phyloP scores from a whole-genome alignment of 495 filamentous ascomycete species.

The Penicillium canariense region DNA sequence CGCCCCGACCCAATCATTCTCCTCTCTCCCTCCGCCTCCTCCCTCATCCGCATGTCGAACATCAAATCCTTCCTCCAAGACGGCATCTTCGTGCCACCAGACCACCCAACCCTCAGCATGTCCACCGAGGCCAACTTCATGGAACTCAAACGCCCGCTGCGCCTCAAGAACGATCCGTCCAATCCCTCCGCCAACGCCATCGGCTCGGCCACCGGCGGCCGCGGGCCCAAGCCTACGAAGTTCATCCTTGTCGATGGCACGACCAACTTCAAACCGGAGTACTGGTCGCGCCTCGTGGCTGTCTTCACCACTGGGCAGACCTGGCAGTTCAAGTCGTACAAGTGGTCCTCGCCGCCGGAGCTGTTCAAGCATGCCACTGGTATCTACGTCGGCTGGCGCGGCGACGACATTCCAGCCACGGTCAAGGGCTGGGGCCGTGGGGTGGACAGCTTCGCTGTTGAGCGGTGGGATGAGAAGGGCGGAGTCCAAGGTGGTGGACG shows the following conservation, averaged over 20 bases:
- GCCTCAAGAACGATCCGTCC: conserved; percentile 53
- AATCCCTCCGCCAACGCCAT: conserved; percentile 26
- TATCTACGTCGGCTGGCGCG: conserved; percentile 87
- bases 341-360: conserved; percentile 86
- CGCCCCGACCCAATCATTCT: conserved; percentile 94
- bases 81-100: conserved; percentile 76
- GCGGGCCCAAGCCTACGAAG: conserved; percentile 68
- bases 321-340: conserved; percentile 99
- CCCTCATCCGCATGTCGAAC: conserved; percentile 95
- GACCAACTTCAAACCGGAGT: conserved; percentile 94
- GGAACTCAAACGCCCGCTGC: conserved; percentile 75
- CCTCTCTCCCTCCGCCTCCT: conserved; percentile 95
- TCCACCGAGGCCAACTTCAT: conserved; percentile 70
- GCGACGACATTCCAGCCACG: conserved; percentile 71
- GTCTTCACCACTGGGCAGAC: conserved; percentile 98
- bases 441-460: conserved; percentile 69
- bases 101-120: conserved; percentile 58
- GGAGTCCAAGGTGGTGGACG: conserved; percentile 57
- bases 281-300: conserved; percentile 93
- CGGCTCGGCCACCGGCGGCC: conserved; percentile 27
- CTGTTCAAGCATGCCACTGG: conserved; percentile 86
- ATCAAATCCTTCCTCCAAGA: conserved; percentile 92
- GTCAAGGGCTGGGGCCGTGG: conserved; percentile 83
- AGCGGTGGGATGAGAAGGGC: conserved; percentile 69
- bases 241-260: conserved; percentile 91